Evolutionary conservation across 768 basidiomycete genomes (phyloP).

Genomic region (Rhizopogon salebrosus): DNA sequence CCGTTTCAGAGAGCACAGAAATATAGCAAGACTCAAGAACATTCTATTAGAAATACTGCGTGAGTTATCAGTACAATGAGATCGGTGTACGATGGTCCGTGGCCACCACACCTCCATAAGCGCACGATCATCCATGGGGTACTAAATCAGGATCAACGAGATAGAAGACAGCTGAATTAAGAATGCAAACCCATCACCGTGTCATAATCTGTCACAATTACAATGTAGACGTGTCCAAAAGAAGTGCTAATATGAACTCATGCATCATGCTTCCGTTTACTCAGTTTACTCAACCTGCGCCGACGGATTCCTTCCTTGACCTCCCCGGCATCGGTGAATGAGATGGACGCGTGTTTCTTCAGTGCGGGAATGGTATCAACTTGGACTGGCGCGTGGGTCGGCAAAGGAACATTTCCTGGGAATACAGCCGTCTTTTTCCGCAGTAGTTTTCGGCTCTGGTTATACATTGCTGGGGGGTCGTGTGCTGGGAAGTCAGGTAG

Average conservation of each 20-base stretch:
- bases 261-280: constrained; percentile 26
- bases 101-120: not conserved
- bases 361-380: constrained; percentile 5
- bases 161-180: constrained; percentile 18
- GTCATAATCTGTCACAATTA: not conserved
- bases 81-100: not conserved
- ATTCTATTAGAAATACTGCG: not conserved
- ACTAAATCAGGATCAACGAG: constrained; percentile 6
- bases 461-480: constrained; percentile 7
- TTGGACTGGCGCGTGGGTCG: constrained; percentile 16
- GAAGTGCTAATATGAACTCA: constrained; percentile 9
- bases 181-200: constrained; percentile 16
- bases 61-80: constrained; percentile 7
- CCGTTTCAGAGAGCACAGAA: not conserved
- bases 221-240: no score
- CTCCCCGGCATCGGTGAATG: constrained; percentile 12
- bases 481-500: constrained; percentile 1
- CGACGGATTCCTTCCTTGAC: constrained; percentile 21
- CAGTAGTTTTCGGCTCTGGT: constrained; percentile 13
- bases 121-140: constrained; percentile 8
- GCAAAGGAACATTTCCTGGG: constrained; percentile 21
- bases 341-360: constrained; percentile 7
- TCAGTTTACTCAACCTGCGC: constrained; percentile 24
- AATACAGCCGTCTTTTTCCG: constrained; percentile 21
- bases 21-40: not conserved